A percentile compares a stretch with the other conserved stretches of the same genome.
These are phyloP conservation scores for Xylaria arbuscula DNA, from an alignment of 2,329 filamentous ascomycete species.

Conservation along the genomic window DNA sequence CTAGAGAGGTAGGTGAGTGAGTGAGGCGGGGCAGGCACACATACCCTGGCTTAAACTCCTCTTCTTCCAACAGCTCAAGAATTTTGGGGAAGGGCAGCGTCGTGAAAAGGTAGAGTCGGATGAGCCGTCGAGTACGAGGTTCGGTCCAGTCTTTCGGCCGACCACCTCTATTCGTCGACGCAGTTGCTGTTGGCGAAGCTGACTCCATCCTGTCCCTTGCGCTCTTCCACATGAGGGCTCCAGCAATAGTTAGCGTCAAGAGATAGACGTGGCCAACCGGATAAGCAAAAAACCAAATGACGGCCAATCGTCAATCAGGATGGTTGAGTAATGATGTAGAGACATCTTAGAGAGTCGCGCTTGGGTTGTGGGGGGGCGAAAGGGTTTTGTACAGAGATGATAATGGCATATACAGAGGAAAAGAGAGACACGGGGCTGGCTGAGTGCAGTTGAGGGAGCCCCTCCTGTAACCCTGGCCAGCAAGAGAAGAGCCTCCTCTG, in stretches of 20 bases:
- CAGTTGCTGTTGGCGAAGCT: slow-evolving; percentile 45
- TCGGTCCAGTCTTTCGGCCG: slow-evolving; percentile 68
- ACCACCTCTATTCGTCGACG: slow-evolving; percentile 53
- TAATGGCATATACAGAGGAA: neutral
- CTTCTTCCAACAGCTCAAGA: slow-evolving; percentile 61
- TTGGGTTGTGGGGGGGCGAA: slow-evolving; percentile 30
- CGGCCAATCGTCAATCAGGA: slow-evolving; percentile 23
- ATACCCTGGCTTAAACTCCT: slow-evolving; percentile 60
- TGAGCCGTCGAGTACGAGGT: slow-evolving; percentile 63
- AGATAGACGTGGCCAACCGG: slow-evolving; percentile 20
- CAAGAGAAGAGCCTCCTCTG: slow-evolving; percentile 13
- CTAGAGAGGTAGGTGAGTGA: neutral
- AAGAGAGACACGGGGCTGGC: slow-evolving; percentile 5
- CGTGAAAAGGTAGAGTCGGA: slow-evolving; percentile 68
- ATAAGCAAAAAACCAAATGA: slow-evolving; percentile 18
- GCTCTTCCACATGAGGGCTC: slow-evolving; percentile 19
- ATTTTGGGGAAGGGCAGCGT: slow-evolving; percentile 61
- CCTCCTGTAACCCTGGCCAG: neutral
- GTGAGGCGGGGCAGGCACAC: slow-evolving; percentile 35
- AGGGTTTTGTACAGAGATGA: slow-evolving; percentile 36
- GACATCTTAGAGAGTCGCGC: slow-evolving; percentile 36
- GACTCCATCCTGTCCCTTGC: slow-evolving; percentile 42
- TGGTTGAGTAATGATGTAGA: slow-evolving; percentile 26
- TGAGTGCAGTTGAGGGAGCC: slow-evolving; percentile 33
- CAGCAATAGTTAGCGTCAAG: slow-evolving; percentile 10